Evolutionary conservation across 257 asterid species (phyloP).

Genomic region (Galeopsis tetrahit): DNA sequence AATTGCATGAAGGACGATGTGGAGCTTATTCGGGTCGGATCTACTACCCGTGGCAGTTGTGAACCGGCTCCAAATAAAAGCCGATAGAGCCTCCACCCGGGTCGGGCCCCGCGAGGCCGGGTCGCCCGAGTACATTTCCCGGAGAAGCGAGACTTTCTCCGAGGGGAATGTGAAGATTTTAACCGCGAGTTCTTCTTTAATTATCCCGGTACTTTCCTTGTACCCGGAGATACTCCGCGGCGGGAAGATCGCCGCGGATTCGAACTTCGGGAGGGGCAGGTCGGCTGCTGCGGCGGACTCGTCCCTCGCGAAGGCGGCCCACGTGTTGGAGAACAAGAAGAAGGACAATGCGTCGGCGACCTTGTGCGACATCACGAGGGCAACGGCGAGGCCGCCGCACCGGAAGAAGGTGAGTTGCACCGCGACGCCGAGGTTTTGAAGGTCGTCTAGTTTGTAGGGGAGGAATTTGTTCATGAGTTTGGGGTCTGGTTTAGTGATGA

Average conservation of each 20-base stretch:
- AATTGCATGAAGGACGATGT: conserved; percentile 44
- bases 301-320: conserved; percentile 45
- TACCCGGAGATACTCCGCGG: conserved; percentile 39
- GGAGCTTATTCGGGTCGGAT: conserved; percentile 37
- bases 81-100: conserved; percentile 47
- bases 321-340: conserved; percentile 39
- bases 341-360: conserved; percentile 44
- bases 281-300: background rate
- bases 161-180: conserved; percentile 47
- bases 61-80: conserved; percentile 53
- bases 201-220: conserved; percentile 31
- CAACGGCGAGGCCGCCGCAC: conserved; percentile 53
- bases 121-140: conserved; percentile 34
- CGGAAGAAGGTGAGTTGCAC: conserved; percentile 43
- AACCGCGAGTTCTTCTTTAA: conserved; percentile 38
- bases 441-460: conserved; percentile 40
- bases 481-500: conserved; percentile 37
- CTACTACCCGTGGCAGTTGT: conserved; percentile 24
- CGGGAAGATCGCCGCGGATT: conserved; percentile 47
- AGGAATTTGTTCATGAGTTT: conserved; percentile 41
- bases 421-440: conserved; percentile 31
- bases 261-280: conserved; percentile 35
- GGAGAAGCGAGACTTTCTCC: conserved; percentile 36
- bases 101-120: conserved; percentile 37
- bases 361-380: conserved; percentile 47